These are phyloP conservation scores for Flagelloscypha sp. DNA, from an alignment of 768 basidiomycete genomes.

Conservation along the genomic window DNA sequence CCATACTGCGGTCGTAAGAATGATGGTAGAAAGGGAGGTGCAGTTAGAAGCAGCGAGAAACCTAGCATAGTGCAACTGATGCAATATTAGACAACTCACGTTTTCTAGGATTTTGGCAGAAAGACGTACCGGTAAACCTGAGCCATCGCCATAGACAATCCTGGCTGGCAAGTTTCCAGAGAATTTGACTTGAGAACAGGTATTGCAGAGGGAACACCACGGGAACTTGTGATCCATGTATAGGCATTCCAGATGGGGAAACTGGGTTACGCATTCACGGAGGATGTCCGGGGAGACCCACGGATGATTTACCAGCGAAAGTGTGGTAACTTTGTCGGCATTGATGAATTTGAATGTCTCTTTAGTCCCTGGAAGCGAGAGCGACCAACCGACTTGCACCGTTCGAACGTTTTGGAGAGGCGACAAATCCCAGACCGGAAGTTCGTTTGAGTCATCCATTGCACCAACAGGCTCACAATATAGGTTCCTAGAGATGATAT, in stretches of 20 bases:
- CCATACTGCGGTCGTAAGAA: slow-evolving; percentile 22
- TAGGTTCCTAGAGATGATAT: slow-evolving; percentile 17
- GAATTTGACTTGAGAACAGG: slow-evolving; percentile 21
- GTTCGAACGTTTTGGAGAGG: slow-evolving; percentile 14
- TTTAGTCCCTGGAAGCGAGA: slow-evolving; percentile 9
- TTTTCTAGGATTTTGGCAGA: slow-evolving; percentile 1
- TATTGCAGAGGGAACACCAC: slow-evolving; percentile 30
- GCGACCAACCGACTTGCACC: slow-evolving; percentile 24
- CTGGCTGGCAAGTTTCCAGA: slow-evolving; percentile 15
- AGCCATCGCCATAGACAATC: slow-evolving; percentile 22
- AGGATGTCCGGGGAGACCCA: slow-evolving; percentile 26
- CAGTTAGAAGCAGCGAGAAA: slow-evolving; percentile 16
- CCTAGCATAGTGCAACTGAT: slow-evolving; percentile 27
- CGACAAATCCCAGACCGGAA: slow-evolving; percentile 21
- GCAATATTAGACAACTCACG: background rate
- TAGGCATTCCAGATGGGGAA: slow-evolving; percentile 18
- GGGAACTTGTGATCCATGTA: slow-evolving; percentile 18
- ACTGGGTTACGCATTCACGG: slow-evolving; percentile 12
- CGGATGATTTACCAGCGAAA: slow-evolving; percentile 22
- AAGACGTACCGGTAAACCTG: slow-evolving; percentile 25
- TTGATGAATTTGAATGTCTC: slow-evolving; percentile 16
- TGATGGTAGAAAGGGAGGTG: slow-evolving; percentile 20
- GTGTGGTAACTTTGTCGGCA: slow-evolving; percentile 16
- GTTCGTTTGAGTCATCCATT: too few species aligned
- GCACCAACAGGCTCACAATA: slow-evolving; percentile 22